Evolutionary conservation across 257 asterid species (phyloP).

Genomic region (Catharanthus roseus): DNA sequence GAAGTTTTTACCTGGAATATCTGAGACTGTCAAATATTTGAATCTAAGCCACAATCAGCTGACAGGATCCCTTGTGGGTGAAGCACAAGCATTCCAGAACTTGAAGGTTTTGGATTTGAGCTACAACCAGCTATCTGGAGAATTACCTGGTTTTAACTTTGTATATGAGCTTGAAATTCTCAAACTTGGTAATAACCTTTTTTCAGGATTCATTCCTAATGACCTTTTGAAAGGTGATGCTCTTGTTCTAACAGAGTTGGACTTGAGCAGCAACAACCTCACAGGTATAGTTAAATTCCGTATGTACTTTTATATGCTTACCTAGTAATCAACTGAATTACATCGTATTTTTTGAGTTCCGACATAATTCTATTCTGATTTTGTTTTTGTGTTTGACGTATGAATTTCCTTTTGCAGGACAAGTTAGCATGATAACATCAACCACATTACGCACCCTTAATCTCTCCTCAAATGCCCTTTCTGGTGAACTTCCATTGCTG

Average conservation of each 20-base stretch:
- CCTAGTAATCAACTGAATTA: neutral
- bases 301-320: neutral
- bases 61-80: constrained; percentile 65
- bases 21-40: constrained; percentile 58
- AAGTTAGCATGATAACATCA: constrained; percentile 71
- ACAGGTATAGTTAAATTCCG: constrained; percentile 46
- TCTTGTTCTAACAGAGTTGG: constrained; percentile 64
- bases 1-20: constrained; percentile 47
- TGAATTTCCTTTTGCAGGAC: constrained; percentile 40
- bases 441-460: constrained; percentile 65
- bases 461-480: constrained; percentile 71
- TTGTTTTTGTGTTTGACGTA: constrained; percentile 2
- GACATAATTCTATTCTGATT: neutral
- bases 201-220: constrained; percentile 73
- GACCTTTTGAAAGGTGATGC: constrained; percentile 86
- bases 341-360: neutral
- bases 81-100: constrained; percentile 56
- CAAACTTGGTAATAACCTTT: constrained; percentile 66
- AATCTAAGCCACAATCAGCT: constrained; percentile 76
- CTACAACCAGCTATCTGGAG: constrained; percentile 83
- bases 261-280: constrained; percentile 80
- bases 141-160: constrained; percentile 75
- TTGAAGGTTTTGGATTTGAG: constrained; percentile 87
- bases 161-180: constrained; percentile 82
- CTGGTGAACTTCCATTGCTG: constrained; percentile 79